Evolutionary conservation across 2,329 filamentous ascomycete species (phyloP).

Genomic region (Scedosporium aurantiacum): DNA sequence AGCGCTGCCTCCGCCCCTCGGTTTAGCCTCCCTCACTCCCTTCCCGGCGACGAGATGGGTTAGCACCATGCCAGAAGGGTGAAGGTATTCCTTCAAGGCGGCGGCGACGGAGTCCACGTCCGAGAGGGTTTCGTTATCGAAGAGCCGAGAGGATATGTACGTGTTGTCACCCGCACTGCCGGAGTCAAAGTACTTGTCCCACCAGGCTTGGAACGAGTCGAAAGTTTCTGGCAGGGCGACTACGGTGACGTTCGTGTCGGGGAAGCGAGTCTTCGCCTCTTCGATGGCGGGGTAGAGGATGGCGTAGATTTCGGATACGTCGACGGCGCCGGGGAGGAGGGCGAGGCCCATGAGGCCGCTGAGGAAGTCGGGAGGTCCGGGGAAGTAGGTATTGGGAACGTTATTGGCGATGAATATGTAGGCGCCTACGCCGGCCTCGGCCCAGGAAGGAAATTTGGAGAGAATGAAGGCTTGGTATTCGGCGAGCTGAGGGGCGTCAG

Average conservation of each 20-base stretch:
- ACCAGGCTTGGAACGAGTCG: constrained; percentile 26
- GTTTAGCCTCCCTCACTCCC: constrained; percentile 30
- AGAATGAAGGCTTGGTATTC: constrained; percentile 24
- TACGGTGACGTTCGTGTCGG: not conserved
- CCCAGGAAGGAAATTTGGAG: constrained; percentile 32
- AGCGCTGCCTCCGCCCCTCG: constrained; percentile 32
- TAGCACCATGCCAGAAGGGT: constrained; percentile 17
- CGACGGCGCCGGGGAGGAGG: not conserved
- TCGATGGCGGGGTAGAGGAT: not conserved
- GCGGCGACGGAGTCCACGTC: constrained; percentile 22
- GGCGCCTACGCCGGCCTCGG: constrained; percentile 38
- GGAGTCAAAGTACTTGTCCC: constrained; percentile 23
- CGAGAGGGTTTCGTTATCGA: constrained; percentile 26
- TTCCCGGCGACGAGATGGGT: constrained; percentile 31
- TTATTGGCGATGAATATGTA: constrained; percentile 29
- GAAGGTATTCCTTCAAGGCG: constrained; percentile 24
- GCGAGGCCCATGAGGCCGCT: constrained; percentile 1
- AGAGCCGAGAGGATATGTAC: constrained; percentile 31
- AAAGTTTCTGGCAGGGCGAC: constrained; percentile 13
- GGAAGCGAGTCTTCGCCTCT: not conserved
- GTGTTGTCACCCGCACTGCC: constrained; percentile 22
- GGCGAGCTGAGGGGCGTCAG: constrained; percentile 7
- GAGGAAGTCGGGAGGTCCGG: not conserved
- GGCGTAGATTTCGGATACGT: not conserved
- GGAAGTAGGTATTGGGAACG: constrained; percentile 19